phyloP scores from a whole-genome alignment of 2,329 filamentous ascomycete genomes.

The Penicillium psychrosexuale region DNA sequence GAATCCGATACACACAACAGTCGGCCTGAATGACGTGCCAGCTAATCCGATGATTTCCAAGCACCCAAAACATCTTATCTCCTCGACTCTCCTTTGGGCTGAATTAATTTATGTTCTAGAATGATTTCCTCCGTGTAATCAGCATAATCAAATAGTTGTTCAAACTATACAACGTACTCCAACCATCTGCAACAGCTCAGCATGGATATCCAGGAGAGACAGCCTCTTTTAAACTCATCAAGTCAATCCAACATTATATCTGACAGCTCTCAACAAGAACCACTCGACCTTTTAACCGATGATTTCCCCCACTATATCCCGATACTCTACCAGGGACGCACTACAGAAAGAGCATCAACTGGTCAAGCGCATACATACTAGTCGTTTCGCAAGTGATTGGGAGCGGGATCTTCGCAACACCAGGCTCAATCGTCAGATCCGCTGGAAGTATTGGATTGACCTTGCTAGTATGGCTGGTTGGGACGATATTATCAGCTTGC shows the following conservation, averaged over 20 bases:
- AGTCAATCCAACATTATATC: not conserved
- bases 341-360: conserved; percentile 58
- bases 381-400: conserved; percentile 68
- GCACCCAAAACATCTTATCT: conserved; percentile 7
- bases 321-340: conserved; percentile 46
- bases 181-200: not conserved
- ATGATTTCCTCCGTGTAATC: not conserved
- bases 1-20: conserved; percentile 24
- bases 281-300: not conserved
- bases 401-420: conserved; percentile 69
- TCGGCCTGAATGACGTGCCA: conserved; percentile 30
- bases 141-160: not conserved
- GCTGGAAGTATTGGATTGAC: conserved; percentile 65
- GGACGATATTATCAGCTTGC: conserved; percentile 59
- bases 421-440: conserved; percentile 62
- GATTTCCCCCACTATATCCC: conserved; percentile 38
- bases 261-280: not conserved
- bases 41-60: conserved; percentile 18
- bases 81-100: not conserved
- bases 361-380: conserved; percentile 64
- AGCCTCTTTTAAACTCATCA: conserved; percentile 18
- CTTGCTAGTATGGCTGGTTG: conserved; percentile 61
- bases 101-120: not conserved
- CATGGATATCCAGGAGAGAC: conserved; percentile 21
- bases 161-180: not conserved